These are phyloP conservation scores for Arabidopsis lyrata DNA, from an alignment of 441 rosid genomes.

Conservation along the genomic window DNA sequence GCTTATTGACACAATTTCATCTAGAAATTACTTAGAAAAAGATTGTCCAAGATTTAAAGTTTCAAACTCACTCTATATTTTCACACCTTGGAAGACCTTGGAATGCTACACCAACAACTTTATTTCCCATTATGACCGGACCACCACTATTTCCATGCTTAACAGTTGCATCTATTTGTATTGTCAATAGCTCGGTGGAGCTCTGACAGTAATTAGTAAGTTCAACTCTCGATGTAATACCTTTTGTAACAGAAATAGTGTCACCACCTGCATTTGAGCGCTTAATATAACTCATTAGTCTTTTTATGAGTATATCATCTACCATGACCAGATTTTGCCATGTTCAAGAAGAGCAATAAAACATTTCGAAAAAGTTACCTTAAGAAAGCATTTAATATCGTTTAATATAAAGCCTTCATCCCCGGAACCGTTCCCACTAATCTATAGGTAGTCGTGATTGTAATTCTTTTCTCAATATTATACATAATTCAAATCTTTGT, in stretches of 20 bases:
- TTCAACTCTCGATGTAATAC: neutral
- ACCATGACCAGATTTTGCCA: neutral
- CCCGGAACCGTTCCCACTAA: no score
- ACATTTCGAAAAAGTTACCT: no score
- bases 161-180: neutral
- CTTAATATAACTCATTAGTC: neutral
- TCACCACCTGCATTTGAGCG: slow-evolving; percentile 3
- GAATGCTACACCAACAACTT: slow-evolving; percentile 13
- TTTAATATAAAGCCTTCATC: no score
- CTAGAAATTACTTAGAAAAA: neutral
- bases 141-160: neutral
- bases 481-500: no score
- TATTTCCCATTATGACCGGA: neutral
- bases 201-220: neutral
- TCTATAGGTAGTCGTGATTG: no score
- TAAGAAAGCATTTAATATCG: no score
- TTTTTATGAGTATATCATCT: neutral
- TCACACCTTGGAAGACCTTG: neutral
- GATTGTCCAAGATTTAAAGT: neutral
- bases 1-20: neutral
- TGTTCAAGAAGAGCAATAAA: no score
- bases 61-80: slow-evolving; percentile 43
- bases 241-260: slow-evolving; percentile 1
- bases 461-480: no score
- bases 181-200: neutral